phyloP scores from a whole-genome alignment of 495 filamentous ascomycete species.

The Massariosphaeria phaeospora region DNA sequence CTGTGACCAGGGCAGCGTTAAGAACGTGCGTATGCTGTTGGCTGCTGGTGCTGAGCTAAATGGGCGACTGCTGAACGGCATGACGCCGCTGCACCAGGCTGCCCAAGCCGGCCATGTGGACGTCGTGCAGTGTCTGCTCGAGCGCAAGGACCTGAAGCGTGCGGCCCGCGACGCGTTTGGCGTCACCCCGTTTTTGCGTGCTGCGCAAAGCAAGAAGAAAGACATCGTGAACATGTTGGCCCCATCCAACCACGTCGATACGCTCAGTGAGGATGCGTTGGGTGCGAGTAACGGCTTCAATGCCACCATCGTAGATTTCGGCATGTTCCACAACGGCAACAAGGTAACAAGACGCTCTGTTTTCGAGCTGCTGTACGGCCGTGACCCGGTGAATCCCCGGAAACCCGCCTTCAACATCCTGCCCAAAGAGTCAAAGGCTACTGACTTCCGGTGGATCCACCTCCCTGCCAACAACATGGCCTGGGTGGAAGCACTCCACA shows the following conservation, averaged over 20 bases:
- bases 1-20: slow-evolving; percentile 51
- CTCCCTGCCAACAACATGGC: slow-evolving; percentile 60
- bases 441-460: slow-evolving; percentile 66
- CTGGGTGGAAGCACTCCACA: slow-evolving; percentile 59
- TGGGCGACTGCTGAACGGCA: slow-evolving; percentile 29
- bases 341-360: slow-evolving; percentile 41
- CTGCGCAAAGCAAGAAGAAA: slow-evolving; percentile 57
- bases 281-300: slow-evolving; percentile 58
- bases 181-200: slow-evolving; percentile 57
- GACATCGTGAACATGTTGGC: slow-evolving; percentile 55
- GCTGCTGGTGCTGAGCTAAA: slow-evolving; percentile 53
- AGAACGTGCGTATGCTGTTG: slow-evolving; percentile 49
- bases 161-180: slow-evolving; percentile 48
- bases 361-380: slow-evolving; percentile 56
- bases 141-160: slow-evolving; percentile 31
- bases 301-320: slow-evolving; percentile 65
- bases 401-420: slow-evolving; percentile 52
- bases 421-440: slow-evolving; percentile 48
- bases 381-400: slow-evolving; percentile 51
- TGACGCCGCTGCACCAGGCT: slow-evolving; percentile 34
- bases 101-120: slow-evolving; percentile 31
- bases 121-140: slow-evolving; percentile 31
- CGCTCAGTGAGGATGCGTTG: slow-evolving; percentile 53
- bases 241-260: slow-evolving; percentile 59
- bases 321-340: slow-evolving; percentile 59